These are phyloP conservation scores for Botryosphaeria dothidea DNA, from an alignment of 2,329 filamentous ascomycete genomes.

Conservation along the genomic window DNA sequence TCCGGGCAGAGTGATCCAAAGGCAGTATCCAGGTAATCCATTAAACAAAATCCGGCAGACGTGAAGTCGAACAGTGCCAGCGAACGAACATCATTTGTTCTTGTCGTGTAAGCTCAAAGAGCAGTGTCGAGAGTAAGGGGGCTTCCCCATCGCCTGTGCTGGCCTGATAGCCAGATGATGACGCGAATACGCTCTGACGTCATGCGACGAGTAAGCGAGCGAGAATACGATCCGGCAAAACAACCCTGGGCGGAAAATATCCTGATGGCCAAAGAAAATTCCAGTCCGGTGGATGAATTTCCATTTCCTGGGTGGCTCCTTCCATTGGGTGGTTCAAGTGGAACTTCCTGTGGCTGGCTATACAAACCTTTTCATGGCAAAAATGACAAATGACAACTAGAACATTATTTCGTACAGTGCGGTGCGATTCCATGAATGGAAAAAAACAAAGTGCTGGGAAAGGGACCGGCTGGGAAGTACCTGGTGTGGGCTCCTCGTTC, in stretches of 20 bases:
- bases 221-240: slow-evolving; percentile 16
- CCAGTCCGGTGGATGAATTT: background rate
- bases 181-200: background rate
- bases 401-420: slow-evolving; percentile 23
- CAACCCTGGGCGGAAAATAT: background rate
- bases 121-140: background rate
- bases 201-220: slow-evolving; percentile 19
- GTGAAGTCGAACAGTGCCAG: background rate
- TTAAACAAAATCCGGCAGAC: background rate
- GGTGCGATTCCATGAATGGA: slow-evolving; percentile 24
- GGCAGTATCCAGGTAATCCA: background rate
- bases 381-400: slow-evolving; percentile 23
- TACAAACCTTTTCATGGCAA: slow-evolving; percentile 19
- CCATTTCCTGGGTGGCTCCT: background rate
- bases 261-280: slow-evolving; percentile 8
- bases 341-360: slow-evolving; percentile 19
- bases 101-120: background rate
- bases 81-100: slow-evolving; percentile 1
- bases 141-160: background rate
- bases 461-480: slow-evolving; percentile 42
- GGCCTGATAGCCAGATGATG: background rate
- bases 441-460: slow-evolving; percentile 27
- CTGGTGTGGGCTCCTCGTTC: slow-evolving; percentile 40
- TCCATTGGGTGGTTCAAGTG: background rate
- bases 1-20: slow-evolving; percentile 10